phyloP scores from a whole-genome alignment of 345 rosid genomes.

The Moringa oleifera region DNA sequence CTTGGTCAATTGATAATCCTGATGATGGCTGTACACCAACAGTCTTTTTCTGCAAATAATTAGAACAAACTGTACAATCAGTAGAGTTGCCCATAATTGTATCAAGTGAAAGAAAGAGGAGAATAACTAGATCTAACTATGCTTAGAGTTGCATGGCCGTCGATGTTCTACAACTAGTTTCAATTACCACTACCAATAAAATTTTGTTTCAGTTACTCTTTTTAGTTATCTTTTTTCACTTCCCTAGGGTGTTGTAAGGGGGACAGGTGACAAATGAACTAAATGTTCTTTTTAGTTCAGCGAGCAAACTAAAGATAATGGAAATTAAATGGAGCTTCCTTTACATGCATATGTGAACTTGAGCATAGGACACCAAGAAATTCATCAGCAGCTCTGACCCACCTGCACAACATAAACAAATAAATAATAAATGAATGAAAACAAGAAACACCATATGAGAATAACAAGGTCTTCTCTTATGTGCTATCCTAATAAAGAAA shows the following conservation, averaged over 20 bases:
- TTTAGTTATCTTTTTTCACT: too few relatives aligned
- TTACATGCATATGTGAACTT: conserved; percentile 61
- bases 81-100: neutral
- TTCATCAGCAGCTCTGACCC: conserved; percentile 81
- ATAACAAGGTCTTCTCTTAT: neutral
- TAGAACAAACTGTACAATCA: neutral
- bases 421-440: neutral
- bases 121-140: neutral
- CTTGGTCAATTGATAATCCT: conserved; percentile 59
- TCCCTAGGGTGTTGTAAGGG: too few relatives aligned
- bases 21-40: conserved; percentile 15
- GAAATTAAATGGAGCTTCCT: conserved; percentile 33
- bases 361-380: conserved; percentile 57
- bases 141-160: neutral
- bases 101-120: neutral
- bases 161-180: too few relatives aligned
- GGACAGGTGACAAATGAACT: too few relatives aligned
- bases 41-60: conserved; percentile 31
- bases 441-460: neutral
- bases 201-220: too few relatives aligned
- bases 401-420: conserved; percentile 42
- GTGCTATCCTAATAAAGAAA: too few relatives aligned
- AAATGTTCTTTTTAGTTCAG: neutral
- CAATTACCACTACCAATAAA: too few relatives aligned
- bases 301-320: neutral